These are phyloP conservation scores for Lomentospora prolificans DNA, from an alignment of 2,329 filamentous ascomycete species.

Conservation along the genomic window DNA sequence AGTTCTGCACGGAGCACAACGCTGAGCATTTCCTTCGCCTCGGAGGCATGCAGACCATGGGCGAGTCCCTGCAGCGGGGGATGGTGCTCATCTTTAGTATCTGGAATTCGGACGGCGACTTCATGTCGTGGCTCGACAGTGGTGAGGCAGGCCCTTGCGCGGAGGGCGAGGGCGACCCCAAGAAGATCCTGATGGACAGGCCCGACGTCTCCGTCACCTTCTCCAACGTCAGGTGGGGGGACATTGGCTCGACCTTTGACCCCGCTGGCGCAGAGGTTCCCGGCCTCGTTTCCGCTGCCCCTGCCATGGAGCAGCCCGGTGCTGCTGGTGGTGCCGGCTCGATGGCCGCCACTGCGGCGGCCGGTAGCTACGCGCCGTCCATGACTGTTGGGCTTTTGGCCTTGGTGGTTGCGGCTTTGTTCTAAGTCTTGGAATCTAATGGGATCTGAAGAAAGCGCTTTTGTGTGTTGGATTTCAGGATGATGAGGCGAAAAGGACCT, in stretches of 20 bases:
- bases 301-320: neutral
- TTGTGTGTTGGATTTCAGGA: too few relatives aligned
- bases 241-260: constrained; percentile 43
- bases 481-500: too few relatives aligned
- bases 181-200: constrained; percentile 33
- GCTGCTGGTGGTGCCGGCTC: neutral
- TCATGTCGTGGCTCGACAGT: constrained; percentile 45
- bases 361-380: neutral
- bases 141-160: constrained; percentile 39
- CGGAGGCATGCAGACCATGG: constrained; percentile 34
- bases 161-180: constrained; percentile 35
- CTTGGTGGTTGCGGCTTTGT: neutral
- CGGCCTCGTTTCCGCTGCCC: neutral
- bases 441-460: too few relatives aligned
- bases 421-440: neutral
- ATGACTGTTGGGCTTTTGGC: neutral
- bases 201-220: constrained; percentile 43
- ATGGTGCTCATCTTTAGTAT: constrained; percentile 45
- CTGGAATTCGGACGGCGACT: constrained; percentile 40
- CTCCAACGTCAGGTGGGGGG: constrained; percentile 47
- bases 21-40: constrained; percentile 22
- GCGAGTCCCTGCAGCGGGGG: constrained; percentile 31
- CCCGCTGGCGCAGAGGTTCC: constrained; percentile 5
- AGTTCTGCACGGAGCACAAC: constrained; percentile 22
- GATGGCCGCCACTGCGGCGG: neutral